Percentiles rank a stretch among this genome's conserved stretches.
phyloP scores from a whole-genome alignment of 306 rosid genomes.

The Glycine tomentella region DNA sequence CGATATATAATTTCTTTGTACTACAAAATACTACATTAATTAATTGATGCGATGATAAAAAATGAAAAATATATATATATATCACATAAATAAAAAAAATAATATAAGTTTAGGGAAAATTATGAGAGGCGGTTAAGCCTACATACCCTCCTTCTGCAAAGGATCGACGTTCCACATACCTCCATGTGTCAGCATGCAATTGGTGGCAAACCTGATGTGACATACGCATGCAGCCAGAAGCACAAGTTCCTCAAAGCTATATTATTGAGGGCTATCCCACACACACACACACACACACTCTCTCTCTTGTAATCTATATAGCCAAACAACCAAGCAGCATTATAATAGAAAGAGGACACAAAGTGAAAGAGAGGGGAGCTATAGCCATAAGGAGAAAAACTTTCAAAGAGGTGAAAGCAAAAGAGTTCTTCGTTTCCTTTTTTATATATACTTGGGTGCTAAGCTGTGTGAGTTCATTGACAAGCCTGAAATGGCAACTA shows the following conservation, averaged over 20 bases:
- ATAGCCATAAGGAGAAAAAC: constrained; percentile 40
- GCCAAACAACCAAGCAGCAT: constrained; percentile 51
- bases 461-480: constrained; percentile 25
- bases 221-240: constrained; percentile 63
- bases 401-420: constrained; percentile 28
- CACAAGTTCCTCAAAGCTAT: constrained; percentile 60
- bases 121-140: constrained; percentile 15
- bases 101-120: not conserved
- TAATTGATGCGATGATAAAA: not conserved
- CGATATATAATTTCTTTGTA: no score
- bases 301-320: constrained; percentile 54
- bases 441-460: not conserved
- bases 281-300: not conserved
- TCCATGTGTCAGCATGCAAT: constrained; percentile 47
- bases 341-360: constrained; percentile 50
- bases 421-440: constrained; percentile 11
- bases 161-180: constrained; percentile 52
- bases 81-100: no score
- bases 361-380: not conserved
- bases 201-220: constrained; percentile 47
- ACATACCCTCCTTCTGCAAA: not conserved
- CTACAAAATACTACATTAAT: no score
- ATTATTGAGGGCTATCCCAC: constrained; percentile 61
- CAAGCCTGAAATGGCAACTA: constrained; percentile 60
- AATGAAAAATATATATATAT: not conserved